Percentiles rank a stretch among this genome's conserved stretches.
These are phyloP conservation scores for Rhizopogon sp. DNA, from an alignment of 768 basidiomycete species.

Conservation along the genomic window DNA sequence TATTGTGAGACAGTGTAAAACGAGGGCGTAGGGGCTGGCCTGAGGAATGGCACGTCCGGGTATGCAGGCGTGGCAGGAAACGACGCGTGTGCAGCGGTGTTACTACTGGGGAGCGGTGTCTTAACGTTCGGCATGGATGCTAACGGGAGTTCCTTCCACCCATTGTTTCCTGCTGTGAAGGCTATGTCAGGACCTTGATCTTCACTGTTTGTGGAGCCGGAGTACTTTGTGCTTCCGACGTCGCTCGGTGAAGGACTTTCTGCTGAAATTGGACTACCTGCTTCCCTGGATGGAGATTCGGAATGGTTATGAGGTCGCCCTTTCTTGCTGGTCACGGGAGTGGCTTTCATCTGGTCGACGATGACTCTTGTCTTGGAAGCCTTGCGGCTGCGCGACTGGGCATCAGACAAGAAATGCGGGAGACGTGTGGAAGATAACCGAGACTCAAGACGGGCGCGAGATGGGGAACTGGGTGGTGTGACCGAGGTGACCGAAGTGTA, in stretches of 20 bases:
- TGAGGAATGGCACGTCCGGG: neutral
- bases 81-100: neutral
- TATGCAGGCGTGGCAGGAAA: neutral
- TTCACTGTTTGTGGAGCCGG: neutral
- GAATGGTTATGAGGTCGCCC: conserved; percentile 11
- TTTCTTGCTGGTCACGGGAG: conserved; percentile 7
- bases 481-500: conserved; percentile 41
- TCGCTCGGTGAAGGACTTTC: neutral
- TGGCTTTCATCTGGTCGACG: conserved; percentile 49
- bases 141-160: neutral
- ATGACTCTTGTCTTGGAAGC: conserved; percentile 55
- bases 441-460: conserved; percentile 7
- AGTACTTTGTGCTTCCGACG: too few species aligned
- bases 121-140: neutral
- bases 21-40: neutral
- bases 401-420: conserved; percentile 45
- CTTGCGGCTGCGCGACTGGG: conserved; percentile 26
- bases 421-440: conserved; percentile 33
- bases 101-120: neutral
- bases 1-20: neutral
- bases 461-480: conserved; percentile 8
- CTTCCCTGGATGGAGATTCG: neutral
- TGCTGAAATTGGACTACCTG: neutral
- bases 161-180: neutral
- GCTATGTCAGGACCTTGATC: neutral